Base-by-base conservation (phyloP, 495 filamentous ascomycete genomes). In the Alectoria sarmentosa region DNA sequence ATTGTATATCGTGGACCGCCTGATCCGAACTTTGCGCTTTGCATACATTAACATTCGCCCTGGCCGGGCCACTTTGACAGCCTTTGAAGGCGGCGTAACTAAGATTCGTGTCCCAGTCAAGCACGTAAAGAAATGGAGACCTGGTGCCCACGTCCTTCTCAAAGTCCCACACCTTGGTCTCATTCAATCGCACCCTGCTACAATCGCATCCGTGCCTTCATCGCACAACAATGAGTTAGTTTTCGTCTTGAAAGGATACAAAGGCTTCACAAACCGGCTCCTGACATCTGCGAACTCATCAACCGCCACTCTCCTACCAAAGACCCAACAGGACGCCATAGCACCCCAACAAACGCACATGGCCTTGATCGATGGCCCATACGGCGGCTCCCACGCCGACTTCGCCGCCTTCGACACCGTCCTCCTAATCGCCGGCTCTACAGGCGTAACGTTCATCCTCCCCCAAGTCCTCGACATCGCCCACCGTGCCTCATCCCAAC, bases 71-170 rank as follows among this genome's bases (percentile, higher is more conserved):
- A 73, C 71, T 58, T 79, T 94, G 44, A 80, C 80, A 34, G 80
- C 86, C 0, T 72, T 92, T 1, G 78, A 83, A 11, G 80, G 84
- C 32, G 79, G 83, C 37, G 81, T 86, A 57, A 91, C 89, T 2
- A 82, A 85, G 11, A 76, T 96, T 32, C 86, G 84, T 5, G 86
- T 95, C 67, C 77, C 81, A 54, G 83, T 88, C 57, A 84, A 89
- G 0, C 80, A 86, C 32, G 83, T 92, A 63, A 75, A 72, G 17
- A 42, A 55, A 23, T 96, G 91, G 91, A 77, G 76, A 21, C 78
- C 90, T 0, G 91, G 91, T 13, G 89, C 93, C 67, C 88, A 93
- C 68, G 79, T 91, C 6, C 90, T 91, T 66, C 78, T 96, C 9
- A 87, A 87, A 67, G 77, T 87, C 60, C 91, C 89, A 64, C 79